Percentiles rank a stretch among this genome's conserved stretches.
Evolutionary conservation across 306 rosid genomes (phyloP).

Genomic region (Trifolium repens): DNA sequence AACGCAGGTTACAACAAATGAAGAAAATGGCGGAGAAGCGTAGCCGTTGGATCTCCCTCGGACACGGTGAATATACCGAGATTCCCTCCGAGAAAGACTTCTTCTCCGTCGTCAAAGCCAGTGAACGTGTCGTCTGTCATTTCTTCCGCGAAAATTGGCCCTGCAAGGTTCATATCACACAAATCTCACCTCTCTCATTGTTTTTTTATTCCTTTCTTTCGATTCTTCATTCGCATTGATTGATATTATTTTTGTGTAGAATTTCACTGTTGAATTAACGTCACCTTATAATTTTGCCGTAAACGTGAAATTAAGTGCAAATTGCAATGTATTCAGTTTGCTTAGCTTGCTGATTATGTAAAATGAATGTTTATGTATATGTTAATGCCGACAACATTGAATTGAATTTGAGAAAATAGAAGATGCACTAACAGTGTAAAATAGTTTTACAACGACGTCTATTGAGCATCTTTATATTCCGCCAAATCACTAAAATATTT

Average conservation of each 20-base stretch:
- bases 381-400: too few species aligned
- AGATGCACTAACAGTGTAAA: too few species aligned
- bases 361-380: background rate
- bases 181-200: too few species aligned
- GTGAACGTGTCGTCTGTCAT: conserved; percentile 99
- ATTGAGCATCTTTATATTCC: too few species aligned
- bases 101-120: conserved; percentile 88
- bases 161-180: conserved; percentile 64
- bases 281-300: background rate
- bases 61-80: conserved; percentile 85
- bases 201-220: too few species aligned
- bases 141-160: conserved; percentile 99
- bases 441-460: too few species aligned
- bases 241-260: background rate
- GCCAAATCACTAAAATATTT: too few species aligned
- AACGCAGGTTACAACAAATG: conserved; percentile 93
- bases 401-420: too few species aligned
- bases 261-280: background rate
- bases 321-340: background rate
- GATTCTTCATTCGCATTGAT: background rate
- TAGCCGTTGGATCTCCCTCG: conserved; percentile 88
- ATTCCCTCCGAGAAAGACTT: conserved; percentile 86
- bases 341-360: background rate
- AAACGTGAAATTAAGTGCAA: conserved; percentile 7
- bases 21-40: conserved; percentile 98